Evolutionary conservation across 306 rosid species (phyloP).

Genomic region (Ceratonia siliqua): DNA sequence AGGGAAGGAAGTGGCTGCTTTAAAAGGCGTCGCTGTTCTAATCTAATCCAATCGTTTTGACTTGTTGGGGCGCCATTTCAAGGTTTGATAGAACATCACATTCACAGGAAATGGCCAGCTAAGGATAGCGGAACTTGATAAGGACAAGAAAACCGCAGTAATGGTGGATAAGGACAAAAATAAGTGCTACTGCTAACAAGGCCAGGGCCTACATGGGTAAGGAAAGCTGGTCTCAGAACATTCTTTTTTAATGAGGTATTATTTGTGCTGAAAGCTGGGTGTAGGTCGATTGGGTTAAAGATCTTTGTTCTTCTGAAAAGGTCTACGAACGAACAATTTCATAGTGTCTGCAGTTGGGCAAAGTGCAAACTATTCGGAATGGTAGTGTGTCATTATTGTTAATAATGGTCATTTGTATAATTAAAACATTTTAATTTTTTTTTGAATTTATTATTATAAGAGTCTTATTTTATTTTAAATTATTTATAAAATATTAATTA

Average conservation of each 20-base stretch:
- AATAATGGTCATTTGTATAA: neutral
- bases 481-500: too few relatives aligned
- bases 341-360: neutral
- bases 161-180: neutral
- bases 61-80: too few relatives aligned
- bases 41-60: neutral
- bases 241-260: neutral
- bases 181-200: neutral
- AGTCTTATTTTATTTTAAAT: too few relatives aligned
- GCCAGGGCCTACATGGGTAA: neutral
- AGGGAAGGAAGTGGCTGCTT: neutral
- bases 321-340: neutral
- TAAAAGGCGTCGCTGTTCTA: neutral
- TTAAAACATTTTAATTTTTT: too few relatives aligned
- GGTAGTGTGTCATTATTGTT: too few relatives aligned
- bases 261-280: neutral
- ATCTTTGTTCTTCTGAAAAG: neutral
- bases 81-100: neutral
- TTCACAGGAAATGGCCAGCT: slow-evolving; percentile 1
- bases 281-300: neutral
- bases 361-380: neutral
- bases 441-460: too few relatives aligned
- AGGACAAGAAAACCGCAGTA: neutral
- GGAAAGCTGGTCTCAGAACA: slow-evolving; percentile 25
- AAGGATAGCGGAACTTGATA: neutral